phyloP scores from a whole-genome alignment of 2,329 filamentous ascomycete species.

The Hansfordia pulvinata region DNA sequence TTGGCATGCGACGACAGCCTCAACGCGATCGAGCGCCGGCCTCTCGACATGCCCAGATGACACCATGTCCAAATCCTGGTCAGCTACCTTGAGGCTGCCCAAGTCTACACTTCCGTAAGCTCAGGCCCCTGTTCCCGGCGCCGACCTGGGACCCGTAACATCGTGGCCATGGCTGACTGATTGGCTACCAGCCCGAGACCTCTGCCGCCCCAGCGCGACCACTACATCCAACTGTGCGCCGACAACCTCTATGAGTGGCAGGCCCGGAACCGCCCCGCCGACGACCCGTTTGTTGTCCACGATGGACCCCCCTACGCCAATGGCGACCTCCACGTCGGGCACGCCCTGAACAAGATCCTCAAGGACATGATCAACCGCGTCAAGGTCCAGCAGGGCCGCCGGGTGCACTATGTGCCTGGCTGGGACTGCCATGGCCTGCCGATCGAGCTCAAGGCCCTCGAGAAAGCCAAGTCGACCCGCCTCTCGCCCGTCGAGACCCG shows the following conservation, averaged over 20 bases:
- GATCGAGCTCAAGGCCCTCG: constrained; percentile 90
- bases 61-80: constrained; percentile 50
- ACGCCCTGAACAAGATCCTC: constrained; percentile 91
- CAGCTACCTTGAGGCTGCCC: constrained; percentile 61
- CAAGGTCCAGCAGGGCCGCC: constrained; percentile 63
- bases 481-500: constrained; percentile 47
- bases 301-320: constrained; percentile 98
- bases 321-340: constrained; percentile 78
- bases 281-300: constrained; percentile 65
- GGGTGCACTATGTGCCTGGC: constrained; percentile 73
- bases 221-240: constrained; percentile 63
- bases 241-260: constrained; percentile 91
- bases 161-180: constrained; percentile 8
- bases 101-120: constrained; percentile 59
- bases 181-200: constrained; percentile 41
- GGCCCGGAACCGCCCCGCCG: constrained; percentile 34
- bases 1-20: too few relatives aligned
- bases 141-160: too few relatives aligned
- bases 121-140: constrained; percentile 2
- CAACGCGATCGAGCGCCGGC: too few relatives aligned
- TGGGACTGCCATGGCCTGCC: constrained; percentile 98
- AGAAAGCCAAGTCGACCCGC: constrained; percentile 24
- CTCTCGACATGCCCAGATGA: too few relatives aligned
- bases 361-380: constrained; percentile 87
- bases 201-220: constrained; percentile 30